Evolutionary conservation across 805 yeast genomes (phyloP).

Genomic region (Hanseniaspora meyeri): DNA sequence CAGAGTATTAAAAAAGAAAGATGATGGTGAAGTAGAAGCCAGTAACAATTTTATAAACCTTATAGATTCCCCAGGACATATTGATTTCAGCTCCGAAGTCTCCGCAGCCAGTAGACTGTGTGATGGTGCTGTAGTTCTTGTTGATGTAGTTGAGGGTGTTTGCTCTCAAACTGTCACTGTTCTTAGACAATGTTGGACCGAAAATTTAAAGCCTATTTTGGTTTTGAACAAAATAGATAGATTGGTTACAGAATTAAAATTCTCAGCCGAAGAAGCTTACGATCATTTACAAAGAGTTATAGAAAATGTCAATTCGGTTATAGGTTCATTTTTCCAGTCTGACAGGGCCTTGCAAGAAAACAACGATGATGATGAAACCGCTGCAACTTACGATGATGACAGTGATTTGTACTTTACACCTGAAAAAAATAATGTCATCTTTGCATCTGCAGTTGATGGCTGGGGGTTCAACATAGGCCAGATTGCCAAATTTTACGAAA

Average conservation of each 20-base stretch:
- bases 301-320: constrained; percentile 89
- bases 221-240: constrained; percentile 89
- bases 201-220: constrained; percentile 72
- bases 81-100: constrained; percentile 92
- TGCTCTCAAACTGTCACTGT: constrained; percentile 96
- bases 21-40: constrained; percentile 46
- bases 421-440: constrained; percentile 73
- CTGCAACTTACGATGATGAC: constrained; percentile 44
- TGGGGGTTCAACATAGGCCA: constrained; percentile 94
- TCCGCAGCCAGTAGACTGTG: constrained; percentile 91
- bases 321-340: constrained; percentile 86
- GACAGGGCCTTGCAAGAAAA: constrained; percentile 78
- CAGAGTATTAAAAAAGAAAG: constrained; percentile 56
- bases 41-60: constrained; percentile 77
- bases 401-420: constrained; percentile 79
- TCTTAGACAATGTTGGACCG: constrained; percentile 89
- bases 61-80: constrained; percentile 98
- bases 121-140: constrained; percentile 91
- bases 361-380: constrained; percentile 53
- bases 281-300: constrained; percentile 62
- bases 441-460: constrained; percentile 87
- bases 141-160: constrained; percentile 96
- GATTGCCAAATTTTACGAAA: constrained; percentile 74
- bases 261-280: constrained; percentile 77
- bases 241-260: constrained; percentile 64